These are phyloP conservation scores for Chenopodium album DNA, from an alignment of 148 eudicot species.

Conservation along the genomic window DNA sequence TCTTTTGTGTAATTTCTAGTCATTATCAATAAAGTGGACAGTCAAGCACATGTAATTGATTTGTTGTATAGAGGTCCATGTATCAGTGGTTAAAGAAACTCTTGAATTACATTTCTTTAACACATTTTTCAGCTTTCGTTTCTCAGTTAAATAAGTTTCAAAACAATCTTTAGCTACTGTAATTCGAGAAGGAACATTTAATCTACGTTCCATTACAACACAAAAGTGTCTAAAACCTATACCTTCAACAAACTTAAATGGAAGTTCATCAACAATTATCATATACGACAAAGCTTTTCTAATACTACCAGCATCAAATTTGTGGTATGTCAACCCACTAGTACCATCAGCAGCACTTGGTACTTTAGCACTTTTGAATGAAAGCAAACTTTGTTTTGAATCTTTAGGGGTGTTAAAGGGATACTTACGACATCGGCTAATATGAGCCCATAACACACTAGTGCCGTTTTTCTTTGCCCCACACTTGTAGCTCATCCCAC, in stretches of 20 bases:
- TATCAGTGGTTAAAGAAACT: not conserved
- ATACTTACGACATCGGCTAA: too few relatives aligned
- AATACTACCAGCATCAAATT: too few relatives aligned
- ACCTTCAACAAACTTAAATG: not conserved
- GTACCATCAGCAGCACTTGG: too few relatives aligned
- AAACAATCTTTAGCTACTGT: not conserved
- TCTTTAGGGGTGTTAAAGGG: too few relatives aligned
- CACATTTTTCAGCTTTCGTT: not conserved
- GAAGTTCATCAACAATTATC: not conserved
- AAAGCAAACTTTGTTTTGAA: too few relatives aligned
- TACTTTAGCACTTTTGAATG: too few relatives aligned
- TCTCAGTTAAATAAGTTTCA: not conserved
- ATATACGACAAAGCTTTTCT: not conserved
- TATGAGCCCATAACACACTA: too few relatives aligned
- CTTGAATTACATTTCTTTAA: not conserved
- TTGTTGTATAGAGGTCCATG: conserved; percentile 9
- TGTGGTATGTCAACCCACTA: too few relatives aligned
- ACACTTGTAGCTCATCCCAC: too few relatives aligned
- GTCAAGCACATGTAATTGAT: not conserved
- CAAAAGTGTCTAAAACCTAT: not conserved
- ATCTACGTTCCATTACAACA: not conserved
- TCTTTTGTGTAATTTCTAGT: too few relatives aligned
- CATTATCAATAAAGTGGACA: too few relatives aligned
- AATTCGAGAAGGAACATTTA: not conserved
- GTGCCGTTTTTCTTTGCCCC: too few relatives aligned